Evolutionary conservation across 164 flowering plant genomes (phyloP).

Genomic region (Berberis vulgaris): DNA sequence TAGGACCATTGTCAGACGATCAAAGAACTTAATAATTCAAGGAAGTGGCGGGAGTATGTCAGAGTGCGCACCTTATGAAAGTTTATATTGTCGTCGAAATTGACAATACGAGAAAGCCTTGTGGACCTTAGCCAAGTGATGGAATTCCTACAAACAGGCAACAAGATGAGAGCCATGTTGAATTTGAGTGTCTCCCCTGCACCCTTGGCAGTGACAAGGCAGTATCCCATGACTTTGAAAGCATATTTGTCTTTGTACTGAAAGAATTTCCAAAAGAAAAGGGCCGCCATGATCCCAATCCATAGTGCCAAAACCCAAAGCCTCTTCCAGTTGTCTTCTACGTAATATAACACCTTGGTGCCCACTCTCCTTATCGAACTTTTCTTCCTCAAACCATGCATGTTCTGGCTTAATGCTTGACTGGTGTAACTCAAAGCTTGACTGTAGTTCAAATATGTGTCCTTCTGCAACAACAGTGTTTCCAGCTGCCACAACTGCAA

Average conservation of each 20-base stretch:
- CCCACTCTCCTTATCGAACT: slow-evolving; percentile 40
- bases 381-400: slow-evolving; percentile 62
- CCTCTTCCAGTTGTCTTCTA: slow-evolving; percentile 89
- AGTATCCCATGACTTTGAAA: slow-evolving; percentile 83
- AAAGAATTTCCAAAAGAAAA: slow-evolving; percentile 80
- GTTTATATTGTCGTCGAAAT: slow-evolving; percentile 95
- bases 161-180: slow-evolving; percentile 89
- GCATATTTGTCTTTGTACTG: slow-evolving; percentile 69
- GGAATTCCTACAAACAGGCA: slow-evolving; percentile 93
- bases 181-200: slow-evolving; percentile 93
- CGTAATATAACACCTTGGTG: slow-evolving; percentile 37
- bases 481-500: slow-evolving; percentile 97
- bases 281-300: slow-evolving; percentile 59
- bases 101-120: slow-evolving; percentile 41
- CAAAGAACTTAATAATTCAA: no score
- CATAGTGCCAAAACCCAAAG: slow-evolving; percentile 81
- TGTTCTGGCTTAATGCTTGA: slow-evolving; percentile 95
- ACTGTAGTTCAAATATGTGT: slow-evolving; percentile 94
- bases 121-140: slow-evolving; percentile 95
- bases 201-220: slow-evolving; percentile 87
- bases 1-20: no score
- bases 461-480: slow-evolving; percentile 85
- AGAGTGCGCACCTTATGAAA: slow-evolving; percentile 77
- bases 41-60: no score
- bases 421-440: slow-evolving; percentile 97